Base-by-base conservation (phyloP, 2,329 filamentous ascomycete species). In the Fusarium praegraminearum region DNA sequence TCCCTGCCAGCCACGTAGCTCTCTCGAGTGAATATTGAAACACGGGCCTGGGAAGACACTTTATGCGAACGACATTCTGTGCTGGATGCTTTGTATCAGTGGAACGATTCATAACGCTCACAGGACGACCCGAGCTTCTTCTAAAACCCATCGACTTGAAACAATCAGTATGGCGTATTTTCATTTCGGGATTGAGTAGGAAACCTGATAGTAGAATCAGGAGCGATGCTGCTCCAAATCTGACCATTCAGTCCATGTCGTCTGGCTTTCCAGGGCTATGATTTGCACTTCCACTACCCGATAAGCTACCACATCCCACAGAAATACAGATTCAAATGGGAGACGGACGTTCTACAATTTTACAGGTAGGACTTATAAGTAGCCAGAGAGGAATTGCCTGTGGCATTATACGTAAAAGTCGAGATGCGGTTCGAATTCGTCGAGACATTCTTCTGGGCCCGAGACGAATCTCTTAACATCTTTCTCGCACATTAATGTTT, bases 1-100 rank as follows among this genome's bases (percentile, higher is more conserved):
- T 61, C 36, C 36, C 59, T 59, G 43, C 52, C 30, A 47, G 32
- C 46, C 26, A 56, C 44, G 50, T 50, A 47, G 41, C 33, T 28
- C 44, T 16, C 30, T 33, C 35, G 36, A 40, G 49, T 35, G 51
- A 50, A 33, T 38, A 56, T 50, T 26, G 41, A 56, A 33, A 33
- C 35, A 51, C 36, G 49, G 49, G 24, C 36, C 33, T 20, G 26
- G 47, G 20, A 30, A 51, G 47, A 26, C 47, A n/a, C 33, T 51
- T 38, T 28, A 15, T 24, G 15, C 33, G 22, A 51, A 36, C 16
- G 32, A n/a, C 8, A 40, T 51, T 40, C 49, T 15, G 49, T 40
- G 8, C n/a, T 16, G 15, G n/a, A 40, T 40, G 32, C 12, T 51
- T 13, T 26, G 24, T 40, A 40, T 30, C 24, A 51, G 33, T 24